Evolutionary conservation across 1,284 basidiomycete species (phyloP), one percentile per base, ranked within the genome.

Genomic region (Malassezia globosa): DNA sequence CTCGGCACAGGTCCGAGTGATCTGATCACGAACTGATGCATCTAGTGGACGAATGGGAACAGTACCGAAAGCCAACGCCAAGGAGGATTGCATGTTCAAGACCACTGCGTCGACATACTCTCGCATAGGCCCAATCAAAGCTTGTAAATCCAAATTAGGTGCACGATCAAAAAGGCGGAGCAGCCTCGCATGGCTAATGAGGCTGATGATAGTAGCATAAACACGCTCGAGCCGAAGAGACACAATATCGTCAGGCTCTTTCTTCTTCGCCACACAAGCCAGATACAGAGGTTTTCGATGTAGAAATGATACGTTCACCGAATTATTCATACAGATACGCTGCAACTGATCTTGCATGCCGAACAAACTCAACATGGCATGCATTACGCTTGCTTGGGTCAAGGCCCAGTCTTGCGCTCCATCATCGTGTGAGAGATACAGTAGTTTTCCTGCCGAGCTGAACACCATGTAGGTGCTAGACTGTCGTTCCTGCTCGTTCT

Each of bases 181-280:
- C 4, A 99, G 76, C 70, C 95, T 89, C 7, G 82, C 77, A 1
- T 80, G 83, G 0, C 88, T 85, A 26, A 96, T 81, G 22, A 95
- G 81, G 56, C 85, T 89, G 39, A 95, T 73, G 42, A 96, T 85
- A 73, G 94, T 89, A 3, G 92, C 76, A 69, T 97, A 84, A 7
- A 97, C 77, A 72, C 92, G 90, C 70, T 96, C 90, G 56, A 97
- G 79, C 75, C 96, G 92, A 38, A 82, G 80, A 39, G 89, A 81
- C 56, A 85, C 82, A 60, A 90, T 82, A 58, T 83, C 84, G 72
- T 92, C 87, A 0, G 90, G 88, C 72, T 94, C 89, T 23, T 85
- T 84, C 85, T 86, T 92, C 19, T 82, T 81, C 23, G 87, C 88
- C 2, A 83, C 82, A 59, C 84, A 89, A 18, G 84, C 87, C 60